phyloP scores from a whole-genome alignment of 1,284 basidiomycete genomes.

The Pascua sp. region DNA sequence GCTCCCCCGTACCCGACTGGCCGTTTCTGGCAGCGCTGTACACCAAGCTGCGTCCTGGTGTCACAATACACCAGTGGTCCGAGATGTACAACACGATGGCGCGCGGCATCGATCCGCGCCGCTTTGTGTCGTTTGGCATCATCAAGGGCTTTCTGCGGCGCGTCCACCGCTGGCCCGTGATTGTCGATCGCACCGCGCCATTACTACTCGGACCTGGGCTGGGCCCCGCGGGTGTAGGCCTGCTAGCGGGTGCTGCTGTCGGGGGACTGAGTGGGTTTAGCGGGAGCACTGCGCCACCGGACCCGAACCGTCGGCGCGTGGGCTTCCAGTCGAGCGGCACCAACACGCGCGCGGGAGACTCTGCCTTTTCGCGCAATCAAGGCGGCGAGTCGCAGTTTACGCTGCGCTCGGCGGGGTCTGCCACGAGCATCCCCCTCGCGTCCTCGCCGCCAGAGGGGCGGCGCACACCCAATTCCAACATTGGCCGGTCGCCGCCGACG shows the following conservation, averaged over 20 bases:
- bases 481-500: neutral
- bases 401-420: neutral
- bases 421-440: too few species aligned
- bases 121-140: slow-evolving; percentile 97
- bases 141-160: slow-evolving; percentile 95
- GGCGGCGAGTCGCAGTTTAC: neutral
- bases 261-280: neutral
- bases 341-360: neutral
- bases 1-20: slow-evolving; percentile 63
- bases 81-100: slow-evolving; percentile 67
- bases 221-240: neutral
- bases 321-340: slow-evolving; percentile 7
- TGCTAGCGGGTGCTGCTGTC: neutral
- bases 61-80: slow-evolving; percentile 86
- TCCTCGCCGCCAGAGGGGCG: too few species aligned
- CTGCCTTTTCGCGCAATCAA: too few species aligned
- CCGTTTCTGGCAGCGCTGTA: slow-evolving; percentile 79
- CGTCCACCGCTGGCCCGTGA: slow-evolving; percentile 85
- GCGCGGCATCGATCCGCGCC: slow-evolving; percentile 79
- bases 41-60: slow-evolving; percentile 76
- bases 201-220: slow-evolving; percentile 3
- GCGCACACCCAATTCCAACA: too few species aligned
- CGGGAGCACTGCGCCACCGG: neutral
- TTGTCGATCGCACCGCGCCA: slow-evolving; percentile 27
- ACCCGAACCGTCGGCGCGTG: slow-evolving; percentile 1